Evolutionary conservation across 164 flowering plant species (phyloP), one percentile per base, ranked within the genome.

Genomic region (Hamamelis virginiana): DNA sequence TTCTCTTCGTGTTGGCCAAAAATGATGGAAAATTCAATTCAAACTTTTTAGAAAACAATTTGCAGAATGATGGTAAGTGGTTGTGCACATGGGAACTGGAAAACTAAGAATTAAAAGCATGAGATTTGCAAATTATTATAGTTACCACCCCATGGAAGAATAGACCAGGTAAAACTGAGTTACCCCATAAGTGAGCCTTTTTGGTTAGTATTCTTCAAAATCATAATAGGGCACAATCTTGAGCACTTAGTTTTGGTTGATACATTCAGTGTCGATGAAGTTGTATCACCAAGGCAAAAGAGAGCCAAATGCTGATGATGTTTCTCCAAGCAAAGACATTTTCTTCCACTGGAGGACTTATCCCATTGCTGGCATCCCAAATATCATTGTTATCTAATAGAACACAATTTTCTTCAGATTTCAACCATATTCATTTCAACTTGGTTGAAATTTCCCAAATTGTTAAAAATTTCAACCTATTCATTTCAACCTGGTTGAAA

Each of bases 191-290:
- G 45, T 4, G 74, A 69, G 27, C 70, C 70, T 53, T 58, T 70
- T 16, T 64, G 51, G 59, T 66, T 68, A 48, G 68, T 69, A 59
- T 83, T 74, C 76, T 80, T 92, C 59, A 89, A 68, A 59, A 94
- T 89, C 77, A 92, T 62, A 56, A 88, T 66, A 55, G 98, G 92
- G 78, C 98, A 94, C 28, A 80, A 72, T 67, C 84, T 84, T 63
- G 86, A 75, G 62, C 63, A 69, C 43, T 69, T 72, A 43, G 50
- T 69, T 70, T 61, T 67, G 14, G 23, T 64, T 64, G 83, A 68
- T 70, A 71, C n/a, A 46, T 62, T 69, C n/a, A 4, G 44, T 52
- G 18, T 44, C 67, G 57, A 73, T 25, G 81, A 65, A 59, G 47
- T 69, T 61, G 67, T 44, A 22, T 75, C 58, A 76, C 75, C 80